phyloP scores from a whole-genome alignment of 331 rosid species.

The Dryas integrifolia region DNA sequence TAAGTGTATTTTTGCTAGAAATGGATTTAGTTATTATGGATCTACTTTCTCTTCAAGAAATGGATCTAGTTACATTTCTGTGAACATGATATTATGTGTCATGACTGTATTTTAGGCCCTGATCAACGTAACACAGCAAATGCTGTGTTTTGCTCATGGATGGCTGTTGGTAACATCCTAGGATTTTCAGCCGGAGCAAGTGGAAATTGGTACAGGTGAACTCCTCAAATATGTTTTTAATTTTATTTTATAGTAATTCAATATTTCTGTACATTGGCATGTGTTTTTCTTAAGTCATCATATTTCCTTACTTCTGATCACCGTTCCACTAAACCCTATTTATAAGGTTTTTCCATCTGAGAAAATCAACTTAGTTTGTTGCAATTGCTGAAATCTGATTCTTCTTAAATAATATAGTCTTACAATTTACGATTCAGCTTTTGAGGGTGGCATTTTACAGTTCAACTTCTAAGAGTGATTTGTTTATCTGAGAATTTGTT shows the following conservation, averaged over 20 bases:
- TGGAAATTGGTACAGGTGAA: slow-evolving; percentile 92
- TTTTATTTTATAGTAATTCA: slow-evolving; percentile 12
- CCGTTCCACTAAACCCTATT: background rate
- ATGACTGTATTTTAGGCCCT: slow-evolving; percentile 54
- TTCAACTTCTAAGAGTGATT: slow-evolving; percentile 22
- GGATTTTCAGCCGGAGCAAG: slow-evolving; percentile 97
- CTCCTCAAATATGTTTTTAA: background rate
- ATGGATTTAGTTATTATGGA: slow-evolving; percentile 3
- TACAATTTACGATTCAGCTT: background rate
- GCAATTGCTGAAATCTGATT: slow-evolving; percentile 2
- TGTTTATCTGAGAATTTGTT: slow-evolving; percentile 23
- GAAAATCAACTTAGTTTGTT: slow-evolving; percentile 11
- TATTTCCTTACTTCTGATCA: background rate
- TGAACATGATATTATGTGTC: slow-evolving; percentile 1
- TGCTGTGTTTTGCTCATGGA: slow-evolving; percentile 98
- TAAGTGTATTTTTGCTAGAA: no score
- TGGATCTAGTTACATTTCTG: background rate
- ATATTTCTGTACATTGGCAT: slow-evolving; percentile 19
- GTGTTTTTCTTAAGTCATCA: background rate
- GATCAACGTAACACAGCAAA: slow-evolving; percentile 89
- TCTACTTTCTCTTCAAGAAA: background rate
- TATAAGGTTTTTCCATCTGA: slow-evolving; percentile 4
- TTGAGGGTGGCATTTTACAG: background rate
- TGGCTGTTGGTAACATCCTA: slow-evolving; percentile 97
- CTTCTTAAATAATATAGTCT: background rate